Conservation (phyloP, 768 basidiomycete genomes). For the Tylopilus rubrobrunneus region DNA sequence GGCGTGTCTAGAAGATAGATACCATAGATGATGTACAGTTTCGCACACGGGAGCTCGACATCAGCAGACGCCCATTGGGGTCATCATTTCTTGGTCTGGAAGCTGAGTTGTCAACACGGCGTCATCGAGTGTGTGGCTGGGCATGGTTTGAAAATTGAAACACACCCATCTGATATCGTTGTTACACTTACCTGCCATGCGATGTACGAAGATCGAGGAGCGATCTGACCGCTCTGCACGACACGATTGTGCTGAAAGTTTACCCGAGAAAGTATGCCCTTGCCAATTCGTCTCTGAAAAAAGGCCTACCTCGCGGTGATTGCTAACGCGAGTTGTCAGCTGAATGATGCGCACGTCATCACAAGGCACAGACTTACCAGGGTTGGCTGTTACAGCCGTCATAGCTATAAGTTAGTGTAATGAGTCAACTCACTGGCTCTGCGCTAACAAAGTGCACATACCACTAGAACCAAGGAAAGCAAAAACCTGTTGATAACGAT, state of each 20-base stretch:
- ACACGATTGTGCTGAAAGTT: conserved; percentile 12
- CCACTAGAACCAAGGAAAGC: conserved; percentile 3
- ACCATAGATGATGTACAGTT: no score
- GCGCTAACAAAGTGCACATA: neutral
- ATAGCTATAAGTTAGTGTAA: neutral
- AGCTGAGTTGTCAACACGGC: neutral
- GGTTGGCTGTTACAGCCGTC: conserved; percentile 2
- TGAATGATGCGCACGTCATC: no score
- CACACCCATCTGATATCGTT: neutral
- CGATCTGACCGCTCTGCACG: conserved; percentile 13
- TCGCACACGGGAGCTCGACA: no score
- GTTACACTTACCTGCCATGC: neutral
- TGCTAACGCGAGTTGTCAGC: neutral
- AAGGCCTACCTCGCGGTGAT: conserved; percentile 7
- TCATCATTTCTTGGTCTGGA: no score
- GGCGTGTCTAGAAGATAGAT: no score
- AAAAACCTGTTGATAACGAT: conserved; percentile 3
- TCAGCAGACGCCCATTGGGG: no score
- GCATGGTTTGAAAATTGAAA: neutral
- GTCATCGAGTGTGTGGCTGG: neutral
- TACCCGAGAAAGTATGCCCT: neutral
- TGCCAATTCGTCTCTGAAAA: neutral
- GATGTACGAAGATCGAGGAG: conserved; percentile 2
- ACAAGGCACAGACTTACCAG: no score
- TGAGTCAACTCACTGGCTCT: neutral